phyloP scores from a whole-genome alignment of 2,329 filamentous ascomycete genomes.

The Fusarium albosuccineum region DNA sequence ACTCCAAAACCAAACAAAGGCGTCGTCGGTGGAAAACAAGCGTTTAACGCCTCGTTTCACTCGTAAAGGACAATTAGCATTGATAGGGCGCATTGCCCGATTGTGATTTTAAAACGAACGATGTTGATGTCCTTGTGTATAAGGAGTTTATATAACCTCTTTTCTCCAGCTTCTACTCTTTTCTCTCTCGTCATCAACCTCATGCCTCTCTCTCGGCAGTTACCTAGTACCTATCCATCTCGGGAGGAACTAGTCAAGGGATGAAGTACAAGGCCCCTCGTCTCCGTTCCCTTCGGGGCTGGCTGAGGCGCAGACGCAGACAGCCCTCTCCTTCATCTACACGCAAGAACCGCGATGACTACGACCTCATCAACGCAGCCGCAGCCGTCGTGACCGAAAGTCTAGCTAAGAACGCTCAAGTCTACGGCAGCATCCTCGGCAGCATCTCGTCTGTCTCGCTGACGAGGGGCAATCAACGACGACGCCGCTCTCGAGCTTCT shows the following conservation, averaged over 20 bases:
- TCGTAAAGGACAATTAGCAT: not conserved
- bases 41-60: constrained; percentile 8
- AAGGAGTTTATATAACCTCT: not conserved
- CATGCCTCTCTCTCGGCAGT: not conserved
- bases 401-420: constrained; percentile 3
- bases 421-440: not conserved
- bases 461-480: not conserved
- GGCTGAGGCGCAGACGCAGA: not conserved
- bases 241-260: not conserved
- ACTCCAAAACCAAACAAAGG: constrained; percentile 4
- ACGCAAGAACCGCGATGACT: not conserved
- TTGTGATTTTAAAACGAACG: too few species aligned
- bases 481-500: too few species aligned
- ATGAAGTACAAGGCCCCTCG: not conserved
- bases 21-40: not conserved
- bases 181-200: not conserved
- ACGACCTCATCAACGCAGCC: not conserved
- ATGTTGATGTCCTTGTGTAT: too few species aligned
- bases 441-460: not conserved
- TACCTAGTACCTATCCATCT: not conserved
- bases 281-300: not conserved
- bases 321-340: not conserved
- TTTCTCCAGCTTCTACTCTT: not conserved
- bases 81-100: too few species aligned
- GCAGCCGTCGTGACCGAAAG: not conserved